Percentiles rank a stretch among this genome's conserved stretches.
Conservation (phyloP, 169 alveolate genomes). For the Plasmodium fragile region DNA sequence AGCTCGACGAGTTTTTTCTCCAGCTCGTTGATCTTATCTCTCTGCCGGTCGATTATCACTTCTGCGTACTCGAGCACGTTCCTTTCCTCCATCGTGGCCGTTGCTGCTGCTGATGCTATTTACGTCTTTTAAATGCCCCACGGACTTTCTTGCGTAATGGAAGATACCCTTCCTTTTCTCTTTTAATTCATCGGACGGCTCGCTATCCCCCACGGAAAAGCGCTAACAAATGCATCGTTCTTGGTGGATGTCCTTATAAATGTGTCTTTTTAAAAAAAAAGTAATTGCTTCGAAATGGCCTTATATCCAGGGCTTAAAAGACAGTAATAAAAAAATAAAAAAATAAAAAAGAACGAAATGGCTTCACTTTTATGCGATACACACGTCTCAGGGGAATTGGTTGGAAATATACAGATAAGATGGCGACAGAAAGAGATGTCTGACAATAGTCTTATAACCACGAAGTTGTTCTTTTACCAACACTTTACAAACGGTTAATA, state of each 20-base stretch:
- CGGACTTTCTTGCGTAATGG: background rate
- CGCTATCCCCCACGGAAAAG: background rate
- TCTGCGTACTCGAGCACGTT: conserved; percentile 76
- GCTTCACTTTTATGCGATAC: conserved; percentile 1
- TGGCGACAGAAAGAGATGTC: background rate
- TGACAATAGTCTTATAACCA: background rate
- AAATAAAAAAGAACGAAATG: background rate
- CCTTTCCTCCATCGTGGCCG: conserved; percentile 50
- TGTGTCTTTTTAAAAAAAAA: conserved; percentile 3
- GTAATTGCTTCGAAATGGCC: background rate
- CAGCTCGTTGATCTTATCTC: conserved; percentile 71
- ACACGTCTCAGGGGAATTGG: background rate
- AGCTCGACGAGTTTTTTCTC: conserved; percentile 58
- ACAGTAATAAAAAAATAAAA: background rate
- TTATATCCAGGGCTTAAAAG: background rate
- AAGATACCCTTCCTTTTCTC: background rate
- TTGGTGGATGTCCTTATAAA: background rate
- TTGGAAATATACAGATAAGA: background rate
- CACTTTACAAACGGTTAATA: background rate
- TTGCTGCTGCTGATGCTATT: background rate
- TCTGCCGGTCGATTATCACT: conserved; percentile 74
- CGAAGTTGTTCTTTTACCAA: background rate
- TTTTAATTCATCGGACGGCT: background rate
- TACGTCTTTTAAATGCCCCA: background rate
- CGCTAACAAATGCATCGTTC: background rate